Evolutionary conservation across 2,329 filamentous ascomycete species (phyloP).

Genomic region (Fusarium abutilonis): DNA sequence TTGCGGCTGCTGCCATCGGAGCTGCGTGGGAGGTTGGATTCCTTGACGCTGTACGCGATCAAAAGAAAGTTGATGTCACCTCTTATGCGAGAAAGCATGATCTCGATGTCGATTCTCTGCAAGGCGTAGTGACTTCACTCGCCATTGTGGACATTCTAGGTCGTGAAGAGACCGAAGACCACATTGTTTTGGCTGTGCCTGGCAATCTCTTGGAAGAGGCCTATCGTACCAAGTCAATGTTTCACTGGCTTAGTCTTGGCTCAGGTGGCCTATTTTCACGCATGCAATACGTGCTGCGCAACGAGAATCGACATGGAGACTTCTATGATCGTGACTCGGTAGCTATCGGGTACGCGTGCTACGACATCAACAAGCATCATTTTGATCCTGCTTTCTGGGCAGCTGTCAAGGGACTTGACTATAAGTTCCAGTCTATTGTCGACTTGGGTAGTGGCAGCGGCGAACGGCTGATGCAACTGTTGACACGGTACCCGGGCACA

Average conservation of each 20-base stretch:
- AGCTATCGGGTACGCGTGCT: conserved; percentile 29
- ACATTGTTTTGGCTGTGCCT: background rate
- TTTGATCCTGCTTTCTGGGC: conserved; percentile 16
- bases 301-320: conserved; percentile 19
- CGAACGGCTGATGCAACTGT: conserved; percentile 24
- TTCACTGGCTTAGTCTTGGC: conserved; percentile 27
- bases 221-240: conserved; percentile 9
- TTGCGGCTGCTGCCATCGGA: background rate
- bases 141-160: background rate
- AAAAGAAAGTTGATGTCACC: background rate
- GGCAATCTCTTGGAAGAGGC: conserved; percentile 17
- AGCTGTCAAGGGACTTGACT: conserved; percentile 10
- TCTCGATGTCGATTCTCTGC: background rate
- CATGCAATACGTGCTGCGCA: conserved; percentile 16
- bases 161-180: background rate
- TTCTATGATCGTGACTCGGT: conserved; percentile 20
- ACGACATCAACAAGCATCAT: conserved; percentile 10
- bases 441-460: conserved; percentile 34
- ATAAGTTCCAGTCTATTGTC: conserved; percentile 14
- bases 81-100: background rate
- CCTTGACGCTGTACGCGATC: background rate
- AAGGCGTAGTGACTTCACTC: background rate
- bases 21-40: background rate
- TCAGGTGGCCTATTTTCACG: conserved; percentile 22
- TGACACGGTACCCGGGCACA: conserved; percentile 11